Evolutionary conservation across 2,329 filamentous ascomycete species (phyloP).

Genomic region (Penicillium italicum): DNA sequence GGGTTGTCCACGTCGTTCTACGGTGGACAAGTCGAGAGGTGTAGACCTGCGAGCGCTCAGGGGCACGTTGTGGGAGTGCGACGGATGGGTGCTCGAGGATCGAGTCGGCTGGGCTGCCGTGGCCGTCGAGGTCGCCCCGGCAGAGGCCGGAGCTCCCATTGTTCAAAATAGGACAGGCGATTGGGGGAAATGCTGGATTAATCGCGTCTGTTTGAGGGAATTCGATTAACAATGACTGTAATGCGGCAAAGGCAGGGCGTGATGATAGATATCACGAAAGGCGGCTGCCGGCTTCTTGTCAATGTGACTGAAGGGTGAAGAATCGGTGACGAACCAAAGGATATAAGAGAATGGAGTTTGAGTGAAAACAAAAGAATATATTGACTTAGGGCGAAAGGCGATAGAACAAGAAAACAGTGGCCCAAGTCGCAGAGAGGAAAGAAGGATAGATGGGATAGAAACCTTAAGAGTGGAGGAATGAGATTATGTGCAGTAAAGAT

Average conservation of each 20-base stretch:
- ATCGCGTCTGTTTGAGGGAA: constrained; percentile 27
- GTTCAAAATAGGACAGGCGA: constrained; percentile 22
- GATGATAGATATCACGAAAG: constrained; percentile 13
- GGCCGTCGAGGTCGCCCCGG: constrained; percentile 37
- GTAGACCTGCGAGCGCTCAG: constrained; percentile 62
- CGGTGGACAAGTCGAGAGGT: constrained; percentile 78
- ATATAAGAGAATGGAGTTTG: neutral
- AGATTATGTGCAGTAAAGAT: constrained; percentile 17
- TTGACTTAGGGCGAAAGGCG: neutral
- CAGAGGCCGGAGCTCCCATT: constrained; percentile 47
- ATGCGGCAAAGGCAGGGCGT: constrained; percentile 36
- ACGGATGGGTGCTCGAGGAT: constrained; percentile 42
- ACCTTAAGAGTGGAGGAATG: constrained; percentile 14
- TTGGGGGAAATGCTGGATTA: constrained; percentile 12
- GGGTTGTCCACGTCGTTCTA: constrained; percentile 84
- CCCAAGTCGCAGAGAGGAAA: constrained; percentile 8
- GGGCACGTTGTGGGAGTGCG: constrained; percentile 52
- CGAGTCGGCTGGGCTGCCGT: constrained; percentile 34
- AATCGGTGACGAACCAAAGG: neutral
- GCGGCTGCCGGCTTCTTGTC: constrained; percentile 4
- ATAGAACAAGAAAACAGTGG: constrained; percentile 1
- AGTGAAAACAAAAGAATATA: neutral
- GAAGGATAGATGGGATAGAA: constrained; percentile 17
- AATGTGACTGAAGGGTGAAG: constrained; percentile 2
- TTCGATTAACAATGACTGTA: constrained; percentile 16